Conservation (phyloP, 2,329 filamentous ascomycete genomes). For the Davidsoniella virescens region DNA sequence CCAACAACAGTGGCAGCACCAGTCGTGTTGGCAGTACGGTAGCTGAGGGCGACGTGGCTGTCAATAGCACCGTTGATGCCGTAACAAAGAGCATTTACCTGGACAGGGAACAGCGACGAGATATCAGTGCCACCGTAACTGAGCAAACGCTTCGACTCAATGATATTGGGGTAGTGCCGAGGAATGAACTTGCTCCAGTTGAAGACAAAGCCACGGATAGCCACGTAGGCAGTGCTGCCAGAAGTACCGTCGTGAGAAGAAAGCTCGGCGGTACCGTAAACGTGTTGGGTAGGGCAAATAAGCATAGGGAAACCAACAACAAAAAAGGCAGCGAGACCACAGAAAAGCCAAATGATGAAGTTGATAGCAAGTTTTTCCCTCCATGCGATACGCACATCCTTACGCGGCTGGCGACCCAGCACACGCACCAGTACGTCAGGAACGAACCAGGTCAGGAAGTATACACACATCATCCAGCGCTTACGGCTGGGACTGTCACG, state of each 20-base stretch:
- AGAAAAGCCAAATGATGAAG: conserved; percentile 85
- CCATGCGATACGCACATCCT: conserved; percentile 87
- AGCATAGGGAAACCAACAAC: conserved; percentile 74
- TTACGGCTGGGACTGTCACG: conserved; percentile 65
- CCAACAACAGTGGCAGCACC: conserved; percentile 50
- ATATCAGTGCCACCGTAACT: conserved; percentile 80
- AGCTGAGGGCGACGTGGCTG: conserved; percentile 67
- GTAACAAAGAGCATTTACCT: conserved; percentile 81
- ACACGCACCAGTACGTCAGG: conserved; percentile 68
- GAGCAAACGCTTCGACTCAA: conserved; percentile 40
- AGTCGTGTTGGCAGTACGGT: conserved; percentile 58
- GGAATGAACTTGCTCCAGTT: conserved; percentile 60
- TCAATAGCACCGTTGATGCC: conserved; percentile 52
- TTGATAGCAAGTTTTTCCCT: conserved; percentile 97
- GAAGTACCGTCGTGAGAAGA: conserved; percentile 56
- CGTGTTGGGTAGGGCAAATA: conserved; percentile 82
- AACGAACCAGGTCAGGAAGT: conserved; percentile 67
- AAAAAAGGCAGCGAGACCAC: conserved; percentile 66
- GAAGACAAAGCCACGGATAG: conserved; percentile 81
- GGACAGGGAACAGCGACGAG: conserved; percentile 79
- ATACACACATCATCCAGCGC: conserved; percentile 79
- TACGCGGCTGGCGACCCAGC: conserved; percentile 73
- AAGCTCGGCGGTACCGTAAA: conserved; percentile 68
- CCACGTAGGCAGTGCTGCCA: conserved; percentile 47
- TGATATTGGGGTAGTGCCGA: conserved; percentile 56